These are phyloP conservation scores for Melastoma malabathricum DNA, from an alignment of 345 rosid genomes.

Conservation along the genomic window DNA sequence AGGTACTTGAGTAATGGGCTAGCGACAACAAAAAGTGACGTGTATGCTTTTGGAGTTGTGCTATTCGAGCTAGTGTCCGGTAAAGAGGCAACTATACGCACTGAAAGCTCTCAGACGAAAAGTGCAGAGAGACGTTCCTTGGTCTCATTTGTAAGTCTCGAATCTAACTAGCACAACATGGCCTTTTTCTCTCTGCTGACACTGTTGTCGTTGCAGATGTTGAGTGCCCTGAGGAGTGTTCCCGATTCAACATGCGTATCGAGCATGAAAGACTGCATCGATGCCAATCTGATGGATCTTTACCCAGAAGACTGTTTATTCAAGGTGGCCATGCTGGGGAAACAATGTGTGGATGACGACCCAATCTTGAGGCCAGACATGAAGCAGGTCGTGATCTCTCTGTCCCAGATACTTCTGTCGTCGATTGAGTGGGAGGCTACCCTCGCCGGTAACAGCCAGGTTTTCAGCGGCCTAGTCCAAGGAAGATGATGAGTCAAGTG, in stretches of 20 bases:
- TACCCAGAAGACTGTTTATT: constrained; percentile 91
- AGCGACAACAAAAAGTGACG: constrained; percentile 83
- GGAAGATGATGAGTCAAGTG: constrained; percentile 40
- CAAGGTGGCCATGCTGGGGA: constrained; percentile 84
- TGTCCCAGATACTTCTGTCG: constrained; percentile 81
- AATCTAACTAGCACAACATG: neutral
- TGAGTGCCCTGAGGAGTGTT: constrained; percentile 52
- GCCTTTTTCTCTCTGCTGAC: neutral
- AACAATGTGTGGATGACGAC: constrained; percentile 91
- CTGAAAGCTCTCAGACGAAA: constrained; percentile 44
- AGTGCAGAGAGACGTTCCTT: constrained; percentile 76
- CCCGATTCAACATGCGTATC: constrained; percentile 65
- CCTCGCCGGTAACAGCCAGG: constrained; percentile 93
- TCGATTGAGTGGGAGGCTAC: constrained; percentile 99
- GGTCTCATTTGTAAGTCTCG: constrained; percentile 59
- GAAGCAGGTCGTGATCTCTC: constrained; percentile 82
- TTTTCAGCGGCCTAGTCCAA: constrained; percentile 92
- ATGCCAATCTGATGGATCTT: constrained; percentile 69
- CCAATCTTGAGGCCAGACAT: constrained; percentile 84
- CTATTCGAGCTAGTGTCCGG: constrained; percentile 86
- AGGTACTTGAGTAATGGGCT: constrained; percentile 85
- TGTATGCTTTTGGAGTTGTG: constrained; percentile 92
- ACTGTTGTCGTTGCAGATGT: constrained; percentile 39
- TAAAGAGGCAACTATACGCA: constrained; percentile 64
- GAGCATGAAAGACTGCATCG: constrained; percentile 57